Percentiles rank a stretch among this genome's conserved stretches.
phyloP scores from a whole-genome alignment of 2,329 filamentous ascomycete genomes.

The Pseudonectria buxi region DNA sequence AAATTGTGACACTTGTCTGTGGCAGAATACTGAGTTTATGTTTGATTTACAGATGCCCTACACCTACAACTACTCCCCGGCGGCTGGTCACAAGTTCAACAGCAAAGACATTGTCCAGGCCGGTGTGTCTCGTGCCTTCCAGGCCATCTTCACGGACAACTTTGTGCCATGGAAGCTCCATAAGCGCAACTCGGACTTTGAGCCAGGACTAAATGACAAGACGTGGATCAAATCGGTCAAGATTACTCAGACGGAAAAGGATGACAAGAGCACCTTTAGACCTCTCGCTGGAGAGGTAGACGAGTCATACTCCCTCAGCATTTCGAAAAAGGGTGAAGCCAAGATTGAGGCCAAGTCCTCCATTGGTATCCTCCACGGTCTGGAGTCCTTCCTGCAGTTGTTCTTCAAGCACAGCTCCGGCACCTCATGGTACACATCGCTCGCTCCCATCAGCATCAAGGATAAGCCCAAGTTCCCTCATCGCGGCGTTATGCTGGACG shows the following conservation, averaged over 20 bases:
- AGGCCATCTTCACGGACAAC: slow-evolving; percentile 58
- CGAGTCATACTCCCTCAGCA: slow-evolving; percentile 65
- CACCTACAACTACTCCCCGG: slow-evolving; percentile 37
- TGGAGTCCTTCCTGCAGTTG: slow-evolving; percentile 72
- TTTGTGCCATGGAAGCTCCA: slow-evolving; percentile 77
- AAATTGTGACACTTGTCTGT: background rate
- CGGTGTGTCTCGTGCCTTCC: slow-evolving; percentile 52
- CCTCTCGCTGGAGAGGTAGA: slow-evolving; percentile 59
- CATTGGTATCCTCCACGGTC: slow-evolving; percentile 62
- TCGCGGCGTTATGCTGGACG: slow-evolving; percentile 74
- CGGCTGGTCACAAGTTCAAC: slow-evolving; percentile 31
- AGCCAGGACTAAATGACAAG: slow-evolving; percentile 47
- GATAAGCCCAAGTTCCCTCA: slow-evolving; percentile 70
- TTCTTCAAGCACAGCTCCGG: slow-evolving; percentile 65
- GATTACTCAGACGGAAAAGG: slow-evolving; percentile 50
- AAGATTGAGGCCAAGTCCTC: slow-evolving; percentile 59
- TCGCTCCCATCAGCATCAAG: slow-evolving; percentile 63
- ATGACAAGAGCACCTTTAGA: slow-evolving; percentile 52
- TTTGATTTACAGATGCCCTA: slow-evolving; percentile 40
- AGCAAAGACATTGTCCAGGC: slow-evolving; percentile 49
- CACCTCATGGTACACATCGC: slow-evolving; percentile 56
- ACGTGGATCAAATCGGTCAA: slow-evolving; percentile 51
- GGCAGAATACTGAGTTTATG: slow-evolving; percentile 26
- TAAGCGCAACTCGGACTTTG: slow-evolving; percentile 54
- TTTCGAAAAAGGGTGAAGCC: slow-evolving; percentile 52